These are phyloP conservation scores for Hippophae tibetana DNA, from an alignment of 306 rosid species.

Conservation along the genomic window DNA sequence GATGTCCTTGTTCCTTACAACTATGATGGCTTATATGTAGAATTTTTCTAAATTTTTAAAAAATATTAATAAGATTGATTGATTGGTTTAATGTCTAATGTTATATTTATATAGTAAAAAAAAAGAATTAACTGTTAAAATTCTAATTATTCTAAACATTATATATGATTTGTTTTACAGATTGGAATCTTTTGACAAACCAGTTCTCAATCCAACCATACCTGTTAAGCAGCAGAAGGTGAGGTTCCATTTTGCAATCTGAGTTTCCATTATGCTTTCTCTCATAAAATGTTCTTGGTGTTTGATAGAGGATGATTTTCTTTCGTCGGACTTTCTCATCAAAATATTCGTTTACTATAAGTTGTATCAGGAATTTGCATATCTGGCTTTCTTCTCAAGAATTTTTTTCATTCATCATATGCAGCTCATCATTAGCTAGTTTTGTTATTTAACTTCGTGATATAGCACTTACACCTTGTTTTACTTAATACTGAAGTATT, in stretches of 20 bases:
- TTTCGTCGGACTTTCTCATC: background rate
- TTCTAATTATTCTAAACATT: no score
- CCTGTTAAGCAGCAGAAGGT: conserved; percentile 79
- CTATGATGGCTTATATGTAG: no score
- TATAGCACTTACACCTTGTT: background rate
- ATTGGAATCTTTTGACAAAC: conserved; percentile 88
- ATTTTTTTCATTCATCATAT: background rate
- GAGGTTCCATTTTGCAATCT: conserved; percentile 12
- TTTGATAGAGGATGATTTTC: background rate
- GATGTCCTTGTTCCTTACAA: conserved; percentile 9
- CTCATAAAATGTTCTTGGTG: background rate
- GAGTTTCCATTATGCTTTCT: conserved; percentile 1
- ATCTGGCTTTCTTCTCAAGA: background rate
- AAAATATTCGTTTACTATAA: background rate
- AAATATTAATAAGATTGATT: no score
- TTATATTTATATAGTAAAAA: no score
- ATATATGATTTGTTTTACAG: conserved; percentile 30
- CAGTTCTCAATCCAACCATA: conserved; percentile 44
- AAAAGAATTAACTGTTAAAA: no score
- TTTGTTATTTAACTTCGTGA: background rate
- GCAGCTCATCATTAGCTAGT: conserved; percentile 1
- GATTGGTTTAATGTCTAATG: no score
- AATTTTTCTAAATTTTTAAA: no score
- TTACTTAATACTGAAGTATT: background rate
- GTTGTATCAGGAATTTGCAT: background rate